Evolutionary conservation across 1,139 yeast species (phyloP), one percentile per base, ranked within the genome.

Genomic region (Arxiozyma bovina): DNA sequence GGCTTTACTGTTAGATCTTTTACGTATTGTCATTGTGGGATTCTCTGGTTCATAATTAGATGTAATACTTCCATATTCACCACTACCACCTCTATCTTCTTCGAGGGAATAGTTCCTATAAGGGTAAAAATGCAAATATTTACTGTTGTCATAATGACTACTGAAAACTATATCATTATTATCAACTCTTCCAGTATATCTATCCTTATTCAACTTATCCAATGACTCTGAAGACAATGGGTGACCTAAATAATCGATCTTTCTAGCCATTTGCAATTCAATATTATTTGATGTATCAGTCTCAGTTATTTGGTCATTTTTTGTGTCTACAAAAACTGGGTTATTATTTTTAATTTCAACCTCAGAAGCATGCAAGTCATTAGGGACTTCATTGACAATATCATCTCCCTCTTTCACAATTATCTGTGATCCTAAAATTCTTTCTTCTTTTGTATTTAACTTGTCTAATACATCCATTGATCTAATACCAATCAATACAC

Each of bases 1-100:
- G 1, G 69, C 60, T 42, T 63, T 60, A 52, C 71, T 66, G 46
- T 60, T 61, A 1, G 70, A 65, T 40, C 68, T 57, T 45, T 59
- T 60, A 20, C 68, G 55, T 22, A 59, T 55, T 22, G 55, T 51
- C 34, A 53, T 23, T 2, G 15, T 22, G 1, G 40, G 20, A 21
- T 21, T 38, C 9, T 44, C 30, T 3, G 17, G 9, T 12, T 44
- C 38, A 44, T 44, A 27, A 20, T 21, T 44, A 34, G 40, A 15
- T 34, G 40, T 9, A 34, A 34, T 15, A 34, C 12, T 34, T 34
- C n/a, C 40, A 34, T 34, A 34, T 15, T 34, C 40, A 15, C 17
- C n/a, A 34, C 5, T 15, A 34, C 40, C n/a, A 34, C 40, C 40
- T 15, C 40, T 15, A 15, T 25, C 21, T 8, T 25, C 38, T 44